Conservation (phyloP, 305 asterid genomes). For the Striga hermonthica region DNA sequence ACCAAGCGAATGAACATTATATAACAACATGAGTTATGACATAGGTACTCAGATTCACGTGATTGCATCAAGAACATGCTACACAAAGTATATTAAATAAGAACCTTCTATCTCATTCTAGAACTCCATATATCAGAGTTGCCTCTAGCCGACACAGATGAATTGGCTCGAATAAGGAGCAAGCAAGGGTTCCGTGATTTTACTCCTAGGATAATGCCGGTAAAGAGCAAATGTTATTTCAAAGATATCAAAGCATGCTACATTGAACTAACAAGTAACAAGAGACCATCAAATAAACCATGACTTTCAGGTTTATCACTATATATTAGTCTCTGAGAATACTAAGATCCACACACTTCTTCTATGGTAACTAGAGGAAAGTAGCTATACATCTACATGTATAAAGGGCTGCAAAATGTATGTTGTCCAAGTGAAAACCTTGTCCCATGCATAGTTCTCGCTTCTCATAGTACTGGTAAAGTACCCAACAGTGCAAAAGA, state of each 20-base stretch:
- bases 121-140: conserved; percentile 78
- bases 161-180: conserved; percentile 45
- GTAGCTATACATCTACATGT: conserved; percentile 18
- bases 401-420: background rate
- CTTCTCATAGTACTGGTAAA: too few species aligned
- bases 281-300: background rate
- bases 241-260: conserved; percentile 17
- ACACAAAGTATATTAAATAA: too few species aligned
- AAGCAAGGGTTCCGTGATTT: conserved; percentile 64
- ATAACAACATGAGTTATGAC: too few species aligned
- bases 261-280: background rate
- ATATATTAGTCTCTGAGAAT: background rate
- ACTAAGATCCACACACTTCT: background rate
- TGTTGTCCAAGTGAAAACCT: background rate
- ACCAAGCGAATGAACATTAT: too few species aligned
- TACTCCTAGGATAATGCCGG: conserved; percentile 60
- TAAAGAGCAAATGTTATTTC: conserved; percentile 24
- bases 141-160: conserved; percentile 48
- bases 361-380: conserved; percentile 1
- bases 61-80: background rate
- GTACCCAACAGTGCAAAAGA: background rate
- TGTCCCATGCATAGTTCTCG: background rate
- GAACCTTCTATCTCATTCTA: conserved; percentile 80
- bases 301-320: background rate
- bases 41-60: background rate